Conservation (phyloP, 169 alveolate genomes). For the Cryptosporidium tyzzeri region DNA sequence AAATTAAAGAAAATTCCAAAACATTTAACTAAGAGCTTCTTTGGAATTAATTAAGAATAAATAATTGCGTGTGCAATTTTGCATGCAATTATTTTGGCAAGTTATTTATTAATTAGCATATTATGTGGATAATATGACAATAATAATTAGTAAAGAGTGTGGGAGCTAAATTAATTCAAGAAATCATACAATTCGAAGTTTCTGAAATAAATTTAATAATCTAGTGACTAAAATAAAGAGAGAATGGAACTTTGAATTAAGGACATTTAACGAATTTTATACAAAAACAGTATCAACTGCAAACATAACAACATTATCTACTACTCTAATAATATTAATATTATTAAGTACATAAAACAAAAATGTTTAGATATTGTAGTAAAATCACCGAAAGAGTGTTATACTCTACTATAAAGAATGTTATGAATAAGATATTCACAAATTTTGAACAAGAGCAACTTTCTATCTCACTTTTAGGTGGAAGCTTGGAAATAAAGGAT, state of each 20-base stretch:
- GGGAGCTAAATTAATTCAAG: background rate
- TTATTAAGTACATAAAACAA: background rate
- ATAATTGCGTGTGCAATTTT: conserved; percentile 2
- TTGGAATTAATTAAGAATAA: too few relatives aligned
- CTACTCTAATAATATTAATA: too few relatives aligned
- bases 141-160: background rate
- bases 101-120: background rate
- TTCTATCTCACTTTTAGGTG: conserved; percentile 36
- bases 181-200: too few relatives aligned
- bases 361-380: conserved; percentile 45
- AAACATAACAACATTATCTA: too few relatives aligned
- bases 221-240: too few relatives aligned
- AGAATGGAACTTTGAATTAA: background rate
- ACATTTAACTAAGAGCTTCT: background rate
- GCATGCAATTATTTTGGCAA: background rate
- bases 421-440: conserved; percentile 24
- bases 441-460: conserved; percentile 68
- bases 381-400: conserved; percentile 62
- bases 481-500: conserved; percentile 47
- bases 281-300: too few relatives aligned
- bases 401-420: conserved; percentile 56
- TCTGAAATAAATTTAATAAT: background rate
- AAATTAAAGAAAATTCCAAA: background rate
- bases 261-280: too few relatives aligned
- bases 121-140: background rate